Evolutionary conservation across 2,329 filamentous ascomycete species (phyloP).

Genomic region (Pseudodiploospora longispora): DNA sequence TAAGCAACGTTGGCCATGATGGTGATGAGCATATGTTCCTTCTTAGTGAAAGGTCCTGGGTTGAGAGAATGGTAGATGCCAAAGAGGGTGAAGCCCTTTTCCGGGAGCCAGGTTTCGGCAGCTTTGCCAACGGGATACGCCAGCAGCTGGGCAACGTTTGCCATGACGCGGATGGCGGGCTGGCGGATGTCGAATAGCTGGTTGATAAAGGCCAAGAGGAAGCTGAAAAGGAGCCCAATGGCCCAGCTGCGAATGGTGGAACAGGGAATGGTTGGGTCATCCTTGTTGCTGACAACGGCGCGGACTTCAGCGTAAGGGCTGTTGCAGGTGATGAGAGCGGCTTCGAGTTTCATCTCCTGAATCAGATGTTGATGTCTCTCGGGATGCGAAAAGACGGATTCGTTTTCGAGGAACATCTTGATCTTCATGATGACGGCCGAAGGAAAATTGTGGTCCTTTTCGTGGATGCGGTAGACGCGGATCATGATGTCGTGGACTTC

Average conservation of each 20-base stretch:
- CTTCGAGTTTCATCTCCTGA: conserved; percentile 47
- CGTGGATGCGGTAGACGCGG: conserved; percentile 31
- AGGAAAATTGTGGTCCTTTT: conserved; percentile 36
- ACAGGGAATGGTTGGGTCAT: conserved; percentile 39
- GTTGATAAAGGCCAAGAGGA: conserved; percentile 43
- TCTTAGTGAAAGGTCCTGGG: conserved; percentile 49
- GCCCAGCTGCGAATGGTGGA: conserved; percentile 48
- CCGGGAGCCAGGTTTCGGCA: conserved; percentile 42
- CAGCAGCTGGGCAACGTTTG: conserved; percentile 49
- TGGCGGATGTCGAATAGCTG: conserved; percentile 51
- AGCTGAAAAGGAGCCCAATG: conserved; percentile 44
- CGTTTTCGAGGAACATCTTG: conserved; percentile 34
- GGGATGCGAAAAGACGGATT: conserved; percentile 34
- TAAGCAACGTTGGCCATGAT: conserved; percentile 55
- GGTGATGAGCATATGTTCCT: conserved; percentile 54
- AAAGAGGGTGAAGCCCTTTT: conserved; percentile 38
- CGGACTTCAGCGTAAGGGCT: conserved; percentile 51
- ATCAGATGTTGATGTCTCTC: conserved; percentile 41
- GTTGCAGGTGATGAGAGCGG: conserved; percentile 45
- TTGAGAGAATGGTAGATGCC: conserved; percentile 42
- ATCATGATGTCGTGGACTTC: conserved; percentile 35
- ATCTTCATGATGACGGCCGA: conserved; percentile 31
- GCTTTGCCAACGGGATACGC: conserved; percentile 47
- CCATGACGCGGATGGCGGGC: conserved; percentile 44
- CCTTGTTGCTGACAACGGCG: conserved; percentile 48